Percentiles rank a stretch among this genome's conserved stretches.
Evolutionary conservation across 495 filamentous ascomycete species (phyloP).

Genomic region (Penicillium mononematosum): DNA sequence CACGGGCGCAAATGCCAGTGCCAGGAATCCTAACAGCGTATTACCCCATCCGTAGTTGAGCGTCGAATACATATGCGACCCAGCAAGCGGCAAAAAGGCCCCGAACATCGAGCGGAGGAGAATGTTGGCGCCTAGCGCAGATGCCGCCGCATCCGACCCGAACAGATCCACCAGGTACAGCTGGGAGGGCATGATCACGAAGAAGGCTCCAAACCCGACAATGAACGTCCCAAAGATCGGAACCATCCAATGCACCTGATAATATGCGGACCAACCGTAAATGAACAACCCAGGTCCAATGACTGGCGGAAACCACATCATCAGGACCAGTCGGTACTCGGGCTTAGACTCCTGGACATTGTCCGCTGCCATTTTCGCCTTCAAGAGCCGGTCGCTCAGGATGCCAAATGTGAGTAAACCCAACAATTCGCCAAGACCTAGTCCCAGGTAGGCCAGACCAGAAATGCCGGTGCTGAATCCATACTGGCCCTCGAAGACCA

Average conservation of each 20-base stretch:
- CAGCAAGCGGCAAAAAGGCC: neutral
- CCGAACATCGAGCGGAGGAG: slow-evolving; percentile 2
- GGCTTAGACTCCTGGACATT: neutral
- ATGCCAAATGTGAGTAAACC: neutral
- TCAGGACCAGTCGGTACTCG: slow-evolving; percentile 6
- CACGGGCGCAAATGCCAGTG: neutral
- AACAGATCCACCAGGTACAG: neutral
- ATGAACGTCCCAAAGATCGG: slow-evolving; percentile 2
- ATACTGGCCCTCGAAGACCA: slow-evolving; percentile 49
- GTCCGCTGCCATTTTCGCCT: neutral
- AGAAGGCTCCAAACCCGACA: neutral
- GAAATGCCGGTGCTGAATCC: slow-evolving; percentile 32
- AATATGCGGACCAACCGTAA: slow-evolving; percentile 62
- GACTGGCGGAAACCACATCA: slow-evolving; percentile 9
- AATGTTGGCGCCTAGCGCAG: neutral
- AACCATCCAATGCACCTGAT: slow-evolving; percentile 47
- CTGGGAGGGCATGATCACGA: slow-evolving; percentile 1
- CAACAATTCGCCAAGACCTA: slow-evolving; percentile 9
- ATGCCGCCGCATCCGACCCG: neutral
- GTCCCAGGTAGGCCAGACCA: slow-evolving; percentile 15
- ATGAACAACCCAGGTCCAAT: slow-evolving; percentile 58
- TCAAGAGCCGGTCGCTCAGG: slow-evolving; percentile 1
- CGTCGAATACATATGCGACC: neutral
- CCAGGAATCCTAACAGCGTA: neutral
- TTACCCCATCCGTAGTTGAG: slow-evolving; percentile 2